Evolutionary conservation across 2,329 filamentous ascomycete genomes (phyloP), one percentile per base, ranked within the genome.

Genomic region (Clonostachys rosea): DNA sequence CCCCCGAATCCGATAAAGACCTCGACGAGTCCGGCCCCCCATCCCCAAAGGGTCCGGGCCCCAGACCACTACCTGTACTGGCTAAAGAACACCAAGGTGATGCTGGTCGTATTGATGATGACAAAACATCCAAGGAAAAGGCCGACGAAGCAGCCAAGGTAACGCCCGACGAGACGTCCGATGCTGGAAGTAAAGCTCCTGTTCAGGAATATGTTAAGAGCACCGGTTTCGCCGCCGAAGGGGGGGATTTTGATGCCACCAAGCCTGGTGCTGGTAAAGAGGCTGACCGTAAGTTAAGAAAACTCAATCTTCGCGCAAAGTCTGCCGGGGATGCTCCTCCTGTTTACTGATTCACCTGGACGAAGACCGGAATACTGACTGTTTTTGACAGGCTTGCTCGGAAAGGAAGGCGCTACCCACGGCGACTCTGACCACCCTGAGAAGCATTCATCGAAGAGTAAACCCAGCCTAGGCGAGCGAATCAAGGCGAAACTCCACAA

Each of bases 401-500:
- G 24, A 30, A 18, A 40, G n/a, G 37, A 5, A 1, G 42, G 18
- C 42, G 16, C 42, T 13, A 11, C 30, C 8, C 16, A 17, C 17
- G n/a, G 6, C 16, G 18, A 30, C 6, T 40, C 33, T 18, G 42
- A 39, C 24, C 46, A 67, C 47, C 52, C 52, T 24, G 59, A 57
- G 37, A 62, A 59, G 42, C 40, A 59, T 63, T 51, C 35, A n/a
- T 20, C 36, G 10, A 48, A 43, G 34, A 67, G 68, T 47, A 81
- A 81, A 65, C 70, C 69, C 42, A 76, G 76, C 52, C 59, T 86
- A 39, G 74, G 75, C 50, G 74, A 83, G 48, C 85, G 84, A 69
- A 78, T 88, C 65, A 88, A 87, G 76, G 75, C 78, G 47, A 87
- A 87, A 71, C 66, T 87, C 49, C 83, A 86, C 65, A 67, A 36